Evolutionary conservation across 768 basidiomycete genomes (phyloP).

Genomic region (Termitomyces sp.): DNA sequence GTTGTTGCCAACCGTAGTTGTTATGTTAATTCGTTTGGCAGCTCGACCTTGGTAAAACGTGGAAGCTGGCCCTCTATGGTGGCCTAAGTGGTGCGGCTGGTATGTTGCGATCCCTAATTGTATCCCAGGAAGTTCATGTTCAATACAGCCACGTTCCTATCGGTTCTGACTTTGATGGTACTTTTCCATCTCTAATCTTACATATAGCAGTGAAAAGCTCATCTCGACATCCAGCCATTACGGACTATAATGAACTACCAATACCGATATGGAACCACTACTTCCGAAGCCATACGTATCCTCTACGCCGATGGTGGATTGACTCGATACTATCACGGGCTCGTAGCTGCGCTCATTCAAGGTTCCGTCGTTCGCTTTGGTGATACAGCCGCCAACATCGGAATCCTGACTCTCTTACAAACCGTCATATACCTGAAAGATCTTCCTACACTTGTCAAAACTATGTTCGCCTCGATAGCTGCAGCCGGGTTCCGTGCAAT

Average conservation of each 20-base stretch:
- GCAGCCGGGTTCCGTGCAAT: conserved; percentile 86
- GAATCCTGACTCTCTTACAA: conserved; percentile 79
- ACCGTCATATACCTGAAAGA: conserved; percentile 66
- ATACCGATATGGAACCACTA: conserved; percentile 78
- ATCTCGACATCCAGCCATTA: conserved; percentile 48
- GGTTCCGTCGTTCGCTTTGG: conserved; percentile 85
- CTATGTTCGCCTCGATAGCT: conserved; percentile 69
- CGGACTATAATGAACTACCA: conserved; percentile 97
- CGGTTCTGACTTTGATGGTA: conserved; percentile 85
- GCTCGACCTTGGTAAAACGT: conserved; percentile 75
- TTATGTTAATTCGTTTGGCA: conserved; percentile 23
- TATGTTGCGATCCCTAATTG: conserved; percentile 18
- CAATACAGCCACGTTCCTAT: conserved; percentile 82
- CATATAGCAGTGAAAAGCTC: not conserved
- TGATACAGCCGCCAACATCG: conserved; percentile 92
- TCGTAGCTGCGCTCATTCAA: conserved; percentile 80
- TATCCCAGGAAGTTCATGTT: not conserved
- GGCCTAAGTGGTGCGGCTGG: conserved; percentile 87
- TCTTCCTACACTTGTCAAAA: conserved; percentile 65
- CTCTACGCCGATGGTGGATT: conserved; percentile 78
- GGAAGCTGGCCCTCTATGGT: conserved; percentile 82
- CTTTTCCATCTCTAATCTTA: not conserved
- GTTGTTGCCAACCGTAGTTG: not conserved
- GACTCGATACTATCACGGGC: conserved; percentile 84
- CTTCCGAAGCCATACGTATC: conserved; percentile 55